Conservation (phyloP, 139 green algal species). For the Coelastrella sp. region DNA sequence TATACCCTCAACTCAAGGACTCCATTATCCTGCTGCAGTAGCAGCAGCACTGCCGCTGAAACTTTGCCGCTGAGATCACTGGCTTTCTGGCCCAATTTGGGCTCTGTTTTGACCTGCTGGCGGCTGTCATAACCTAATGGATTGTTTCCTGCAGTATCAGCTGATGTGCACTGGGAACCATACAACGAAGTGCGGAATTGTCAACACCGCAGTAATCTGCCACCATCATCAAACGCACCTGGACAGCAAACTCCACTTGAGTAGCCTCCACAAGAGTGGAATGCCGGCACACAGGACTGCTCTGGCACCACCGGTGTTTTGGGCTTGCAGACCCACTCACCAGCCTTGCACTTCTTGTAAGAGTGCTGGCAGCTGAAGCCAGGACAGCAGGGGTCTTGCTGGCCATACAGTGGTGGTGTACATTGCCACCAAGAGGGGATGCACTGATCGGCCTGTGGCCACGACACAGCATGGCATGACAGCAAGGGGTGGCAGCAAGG, state of each 20-base stretch:
- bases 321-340: slow-evolving; percentile 31
- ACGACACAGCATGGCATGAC: too few species aligned
- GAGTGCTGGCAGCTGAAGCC: slow-evolving; percentile 16
- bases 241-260: slow-evolving; percentile 1
- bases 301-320: neutral
- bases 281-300: neutral
- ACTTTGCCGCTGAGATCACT: too few species aligned
- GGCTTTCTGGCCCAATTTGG: too few species aligned
- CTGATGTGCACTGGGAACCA: too few species aligned
- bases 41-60: too few species aligned
- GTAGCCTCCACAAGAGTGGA: neutral
- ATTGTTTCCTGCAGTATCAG: too few species aligned
- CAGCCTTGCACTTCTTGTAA: slow-evolving; percentile 33
- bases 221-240: neutral
- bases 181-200: too few species aligned
- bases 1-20: too few species aligned
- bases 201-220: neutral
- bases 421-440: slow-evolving; percentile 8
- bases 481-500: too few species aligned
- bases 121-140: too few species aligned
- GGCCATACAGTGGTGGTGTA: neutral
- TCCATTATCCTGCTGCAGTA: too few species aligned
- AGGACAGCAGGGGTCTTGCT: slow-evolving; percentile 1
- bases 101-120: too few species aligned
- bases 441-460: neutral